Conservation (phyloP, 1,284 basidiomycete genomes). For the Irpex sp. region DNA sequence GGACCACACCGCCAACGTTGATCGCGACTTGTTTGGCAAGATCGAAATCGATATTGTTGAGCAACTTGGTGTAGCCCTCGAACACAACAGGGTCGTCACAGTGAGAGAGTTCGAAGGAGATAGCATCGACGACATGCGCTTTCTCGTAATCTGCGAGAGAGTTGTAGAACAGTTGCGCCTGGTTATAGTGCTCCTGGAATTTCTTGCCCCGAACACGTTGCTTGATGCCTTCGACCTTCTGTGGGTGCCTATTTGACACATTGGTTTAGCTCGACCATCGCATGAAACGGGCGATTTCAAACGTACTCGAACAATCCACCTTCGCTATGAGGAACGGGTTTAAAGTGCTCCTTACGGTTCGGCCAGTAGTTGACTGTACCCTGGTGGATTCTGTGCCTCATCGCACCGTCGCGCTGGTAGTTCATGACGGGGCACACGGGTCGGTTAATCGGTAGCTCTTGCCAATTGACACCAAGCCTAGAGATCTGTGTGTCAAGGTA, state of each 20-base stretch:
- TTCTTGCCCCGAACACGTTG: constrained; percentile 67
- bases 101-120: constrained; percentile 78
- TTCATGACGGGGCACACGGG: constrained; percentile 80
- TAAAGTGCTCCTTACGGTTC: constrained; percentile 58
- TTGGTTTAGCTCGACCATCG: neutral
- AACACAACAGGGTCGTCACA: constrained; percentile 74
- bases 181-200: constrained; percentile 69
- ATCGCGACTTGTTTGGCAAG: constrained; percentile 64
- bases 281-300: neutral
- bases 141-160: constrained; percentile 67
- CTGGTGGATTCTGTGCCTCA: constrained; percentile 57
- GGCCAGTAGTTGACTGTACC: constrained; percentile 72
- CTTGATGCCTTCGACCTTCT: constrained; percentile 60
- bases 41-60: constrained; percentile 68
- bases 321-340: constrained; percentile 41
- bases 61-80: constrained; percentile 57
- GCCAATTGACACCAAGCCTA: constrained; percentile 72
- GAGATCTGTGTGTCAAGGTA: constrained; percentile 81
- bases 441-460: constrained; percentile 77
- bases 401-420: constrained; percentile 65
- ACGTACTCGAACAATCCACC: constrained; percentile 63
- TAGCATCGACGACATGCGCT: constrained; percentile 59
- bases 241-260: constrained; percentile 34
- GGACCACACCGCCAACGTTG: constrained; percentile 58
- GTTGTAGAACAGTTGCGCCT: constrained; percentile 79